Evolutionary conservation across 148 eudicot genomes (phyloP).

Genomic region (Rhododendron simsii): DNA sequence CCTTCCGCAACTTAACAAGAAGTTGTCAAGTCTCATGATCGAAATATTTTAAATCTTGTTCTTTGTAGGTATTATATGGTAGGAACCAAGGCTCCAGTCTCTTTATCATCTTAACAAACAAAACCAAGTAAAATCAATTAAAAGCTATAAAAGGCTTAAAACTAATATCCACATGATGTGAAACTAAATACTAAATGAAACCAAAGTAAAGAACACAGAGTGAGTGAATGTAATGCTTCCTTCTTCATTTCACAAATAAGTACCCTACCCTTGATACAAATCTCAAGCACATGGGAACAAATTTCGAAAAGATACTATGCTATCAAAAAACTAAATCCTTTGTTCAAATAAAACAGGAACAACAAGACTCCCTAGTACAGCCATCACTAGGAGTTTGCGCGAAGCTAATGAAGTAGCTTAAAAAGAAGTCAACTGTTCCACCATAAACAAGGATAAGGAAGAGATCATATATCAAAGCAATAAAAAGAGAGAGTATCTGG

Average conservation of each 20-base stretch:
- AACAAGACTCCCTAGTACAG: not conserved
- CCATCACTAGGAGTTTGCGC: not conserved
- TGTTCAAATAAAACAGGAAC: not conserved
- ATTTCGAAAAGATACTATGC: not conserved
- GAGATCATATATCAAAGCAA: not conserved
- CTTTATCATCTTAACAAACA: not conserved
- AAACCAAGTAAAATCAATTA: not conserved
- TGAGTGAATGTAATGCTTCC: not conserved
- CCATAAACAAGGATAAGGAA: not conserved
- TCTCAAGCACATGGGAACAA: not conserved
- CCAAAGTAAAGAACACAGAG: not conserved
- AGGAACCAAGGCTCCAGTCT: not conserved
- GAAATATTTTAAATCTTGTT: not conserved
- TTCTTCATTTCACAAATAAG: not conserved
- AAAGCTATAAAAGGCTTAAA: not conserved
- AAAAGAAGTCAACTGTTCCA: not conserved
- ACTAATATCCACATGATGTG: not conserved
- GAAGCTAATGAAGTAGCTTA: not conserved
- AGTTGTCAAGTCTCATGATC: not conserved
- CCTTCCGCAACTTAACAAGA: not conserved
- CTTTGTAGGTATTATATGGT: not conserved
- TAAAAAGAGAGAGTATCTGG: not conserved
- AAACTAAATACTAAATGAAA: not conserved
- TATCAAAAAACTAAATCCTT: not conserved
- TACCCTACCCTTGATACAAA: not conserved